Percentiles rank a stretch among this genome's conserved stretches.
phyloP scores from a whole-genome alignment of 768 basidiomycete genomes.

The Psilocybe cyanescens region DNA sequence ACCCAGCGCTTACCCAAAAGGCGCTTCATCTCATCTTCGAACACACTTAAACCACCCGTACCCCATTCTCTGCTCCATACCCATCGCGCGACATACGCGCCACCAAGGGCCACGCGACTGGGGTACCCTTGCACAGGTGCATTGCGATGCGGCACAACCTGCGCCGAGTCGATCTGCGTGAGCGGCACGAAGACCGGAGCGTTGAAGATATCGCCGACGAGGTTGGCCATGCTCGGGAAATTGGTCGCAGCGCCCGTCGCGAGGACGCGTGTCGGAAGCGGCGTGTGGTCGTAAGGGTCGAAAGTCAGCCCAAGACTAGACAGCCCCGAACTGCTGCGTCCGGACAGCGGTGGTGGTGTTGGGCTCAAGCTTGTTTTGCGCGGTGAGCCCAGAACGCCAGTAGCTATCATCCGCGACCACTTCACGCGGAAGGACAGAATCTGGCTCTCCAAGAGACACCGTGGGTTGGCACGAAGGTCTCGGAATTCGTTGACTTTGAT shows the following conservation, averaged over 20 bases:
- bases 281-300: constrained; percentile 75
- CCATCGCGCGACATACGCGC: constrained; percentile 84
- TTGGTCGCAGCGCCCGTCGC: constrained; percentile 82
- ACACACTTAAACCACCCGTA: constrained; percentile 56
- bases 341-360: constrained; percentile 36
- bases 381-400: constrained; percentile 63
- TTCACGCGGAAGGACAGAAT: constrained; percentile 81
- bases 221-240: constrained; percentile 80
- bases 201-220: constrained; percentile 84
- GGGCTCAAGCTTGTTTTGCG: constrained; percentile 37
- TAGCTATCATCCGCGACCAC: constrained; percentile 74
- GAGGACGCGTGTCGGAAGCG: constrained; percentile 68
- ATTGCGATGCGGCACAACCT: constrained; percentile 71
- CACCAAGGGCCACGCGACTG: constrained; percentile 70
- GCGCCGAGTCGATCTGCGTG: constrained; percentile 79
- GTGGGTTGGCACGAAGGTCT: constrained; percentile 86
- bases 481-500: constrained; percentile 89
- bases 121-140: constrained; percentile 74
- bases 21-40: constrained; percentile 80
- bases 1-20: constrained; percentile 78
- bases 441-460: constrained; percentile 84
- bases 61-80: constrained; percentile 76
- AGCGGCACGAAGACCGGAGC: constrained; percentile 76
- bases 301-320: constrained; percentile 69
- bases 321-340: constrained; percentile 28